These are phyloP conservation scores for Yamadazyma atmosphaerica DNA, from an alignment of 1,139 yeast genomes.

Conservation along the genomic window DNA sequence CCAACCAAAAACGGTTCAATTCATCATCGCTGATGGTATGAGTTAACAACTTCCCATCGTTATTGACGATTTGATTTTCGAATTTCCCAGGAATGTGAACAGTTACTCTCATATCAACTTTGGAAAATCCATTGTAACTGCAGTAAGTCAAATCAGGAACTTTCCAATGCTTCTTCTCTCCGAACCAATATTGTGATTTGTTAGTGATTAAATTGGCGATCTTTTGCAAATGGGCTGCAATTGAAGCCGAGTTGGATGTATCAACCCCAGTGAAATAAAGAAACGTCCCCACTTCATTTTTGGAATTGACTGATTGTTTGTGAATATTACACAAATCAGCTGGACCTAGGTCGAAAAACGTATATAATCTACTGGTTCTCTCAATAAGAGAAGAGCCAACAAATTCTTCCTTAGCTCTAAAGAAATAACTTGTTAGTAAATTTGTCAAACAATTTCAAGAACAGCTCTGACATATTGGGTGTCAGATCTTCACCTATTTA, in stretches of 20 bases:
- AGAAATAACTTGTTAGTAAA: slow-evolving; percentile 12
- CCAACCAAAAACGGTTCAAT: slow-evolving; percentile 53
- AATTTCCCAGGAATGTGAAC: slow-evolving; percentile 67
- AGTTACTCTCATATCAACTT: slow-evolving; percentile 68
- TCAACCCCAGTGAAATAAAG: slow-evolving; percentile 59
- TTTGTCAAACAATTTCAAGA: not conserved
- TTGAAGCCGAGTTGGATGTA: slow-evolving; percentile 56
- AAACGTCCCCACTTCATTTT: slow-evolving; percentile 51
- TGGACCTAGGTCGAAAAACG: slow-evolving; percentile 69
- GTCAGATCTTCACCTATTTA: not conserved
- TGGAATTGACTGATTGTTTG: slow-evolving; percentile 44
- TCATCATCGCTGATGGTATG: slow-evolving; percentile 38
- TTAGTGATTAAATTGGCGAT: slow-evolving; percentile 69
- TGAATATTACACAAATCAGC: slow-evolving; percentile 83
- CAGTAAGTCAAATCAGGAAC: slow-evolving; percentile 64
- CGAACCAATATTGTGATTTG: slow-evolving; percentile 58
- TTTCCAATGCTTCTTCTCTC: slow-evolving; percentile 71
- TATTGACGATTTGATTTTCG: slow-evolving; percentile 46
- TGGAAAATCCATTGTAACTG: slow-evolving; percentile 56
- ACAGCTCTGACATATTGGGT: not conserved
- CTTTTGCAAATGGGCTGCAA: slow-evolving; percentile 74
- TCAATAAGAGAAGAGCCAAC: slow-evolving; percentile 52
- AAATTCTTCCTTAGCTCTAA: slow-evolving; percentile 48
- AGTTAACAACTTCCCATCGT: slow-evolving; percentile 44
- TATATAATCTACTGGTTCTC: slow-evolving; percentile 51